phyloP scores from a whole-genome alignment of 768 basidiomycete genomes.

The Serendipita sp. region DNA sequence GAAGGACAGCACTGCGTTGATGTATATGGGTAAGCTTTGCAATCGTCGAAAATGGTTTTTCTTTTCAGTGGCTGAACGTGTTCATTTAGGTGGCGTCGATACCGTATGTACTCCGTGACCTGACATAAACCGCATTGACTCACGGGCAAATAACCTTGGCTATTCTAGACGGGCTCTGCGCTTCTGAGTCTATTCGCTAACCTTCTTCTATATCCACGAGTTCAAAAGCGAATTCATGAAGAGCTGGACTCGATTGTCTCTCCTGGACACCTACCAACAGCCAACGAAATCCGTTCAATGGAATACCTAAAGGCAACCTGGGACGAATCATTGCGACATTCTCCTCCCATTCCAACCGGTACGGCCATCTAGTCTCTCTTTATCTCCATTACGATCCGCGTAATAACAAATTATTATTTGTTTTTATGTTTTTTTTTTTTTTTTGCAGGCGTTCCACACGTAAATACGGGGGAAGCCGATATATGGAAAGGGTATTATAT shows the following conservation, averaged over 20 bases:
- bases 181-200: not conserved
- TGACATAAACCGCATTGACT: not conserved
- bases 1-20: not conserved
- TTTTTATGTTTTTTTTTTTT: not conserved
- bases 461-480: slow-evolving; percentile 18
- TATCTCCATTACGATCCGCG: no score
- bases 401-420: no score
- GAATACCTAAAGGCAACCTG: not conserved
- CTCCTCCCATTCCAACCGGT: not conserved
- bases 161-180: not conserved
- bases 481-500: slow-evolving; percentile 21
- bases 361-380: not conserved
- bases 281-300: not conserved
- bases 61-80: no score
- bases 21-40: not conserved
- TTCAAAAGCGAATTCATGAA: not conserved
- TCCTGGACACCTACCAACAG: not conserved
- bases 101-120: not conserved
- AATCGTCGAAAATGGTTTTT: not conserved
- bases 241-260: not conserved
- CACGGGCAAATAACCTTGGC: not conserved
- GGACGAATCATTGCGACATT: not conserved
- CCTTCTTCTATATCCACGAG: not conserved
- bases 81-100: not conserved
- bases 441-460: slow-evolving; percentile 13